Percentiles rank a stretch among this genome's conserved stretches.
These are phyloP conservation scores for Kluyveromyces lactis DNA, from an alignment of 805 yeast species.

Conservation along the genomic window DNA sequence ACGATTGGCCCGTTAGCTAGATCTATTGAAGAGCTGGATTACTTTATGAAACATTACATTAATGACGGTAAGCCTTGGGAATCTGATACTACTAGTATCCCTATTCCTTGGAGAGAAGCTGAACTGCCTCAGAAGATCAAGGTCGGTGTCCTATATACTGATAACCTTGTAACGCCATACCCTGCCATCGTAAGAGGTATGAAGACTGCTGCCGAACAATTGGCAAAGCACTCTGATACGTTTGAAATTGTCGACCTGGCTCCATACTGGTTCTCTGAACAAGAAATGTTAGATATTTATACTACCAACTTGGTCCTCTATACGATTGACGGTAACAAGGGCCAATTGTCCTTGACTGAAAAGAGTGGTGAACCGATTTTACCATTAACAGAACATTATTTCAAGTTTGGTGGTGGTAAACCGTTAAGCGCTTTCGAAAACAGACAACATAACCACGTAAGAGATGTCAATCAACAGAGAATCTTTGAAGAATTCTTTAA, in stretches of 20 bases:
- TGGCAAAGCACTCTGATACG: conserved; percentile 50
- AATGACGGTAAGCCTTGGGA: conserved; percentile 62
- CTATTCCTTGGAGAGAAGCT: conserved; percentile 33
- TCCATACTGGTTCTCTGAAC: conserved; percentile 17
- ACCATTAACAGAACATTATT: conserved; percentile 56
- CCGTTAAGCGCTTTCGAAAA: conserved; percentile 41
- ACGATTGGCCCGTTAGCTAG: conserved; percentile 65
- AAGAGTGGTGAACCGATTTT: conserved; percentile 63
- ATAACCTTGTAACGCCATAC: conserved; percentile 56
- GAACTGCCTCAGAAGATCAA: conserved; percentile 36
- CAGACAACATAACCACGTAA: conserved; percentile 42
- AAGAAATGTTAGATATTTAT: conserved; percentile 18
- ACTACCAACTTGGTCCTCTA: conserved; percentile 33
- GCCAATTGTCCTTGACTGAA: conserved; percentile 41
- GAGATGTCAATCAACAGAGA: conserved; percentile 53
- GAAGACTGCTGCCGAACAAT: conserved; percentile 42
- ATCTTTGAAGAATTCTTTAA: conserved; percentile 16
- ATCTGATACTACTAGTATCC: conserved; percentile 30
- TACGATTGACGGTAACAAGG: conserved; percentile 59
- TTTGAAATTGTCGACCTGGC: conserved; percentile 44
- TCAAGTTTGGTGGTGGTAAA: conserved; percentile 53
- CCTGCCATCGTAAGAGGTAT: conserved; percentile 58
- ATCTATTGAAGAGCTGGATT: conserved; percentile 55
- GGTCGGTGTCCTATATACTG: conserved; percentile 56
- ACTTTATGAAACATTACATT: conserved; percentile 55